A percentile compares a stretch with the other conserved stretches of the same genome.
These are phyloP conservation scores for Hypsizygus marmoreus DNA, from an alignment of 768 basidiomycete genomes.

Conservation along the genomic window DNA sequence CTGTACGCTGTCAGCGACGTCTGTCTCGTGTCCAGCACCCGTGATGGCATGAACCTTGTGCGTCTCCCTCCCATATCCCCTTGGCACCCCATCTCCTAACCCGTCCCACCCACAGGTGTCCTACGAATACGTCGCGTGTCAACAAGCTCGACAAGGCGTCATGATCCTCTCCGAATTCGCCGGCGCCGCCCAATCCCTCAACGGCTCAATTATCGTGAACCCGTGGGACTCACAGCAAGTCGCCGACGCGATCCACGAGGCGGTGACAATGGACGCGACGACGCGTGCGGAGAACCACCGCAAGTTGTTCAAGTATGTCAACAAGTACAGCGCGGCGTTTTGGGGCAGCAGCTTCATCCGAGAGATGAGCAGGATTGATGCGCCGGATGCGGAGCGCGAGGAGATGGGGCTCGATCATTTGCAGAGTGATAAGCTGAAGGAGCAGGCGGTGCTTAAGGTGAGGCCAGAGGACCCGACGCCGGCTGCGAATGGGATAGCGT, in stretches of 20 bases:
- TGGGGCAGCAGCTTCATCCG: slow-evolving; percentile 91
- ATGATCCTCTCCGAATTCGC: slow-evolving; percentile 99
- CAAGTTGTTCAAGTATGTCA: slow-evolving; percentile 96
- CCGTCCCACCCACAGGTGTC: slow-evolving; percentile 70
- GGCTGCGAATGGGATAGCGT: too few species aligned
- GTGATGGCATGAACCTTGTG: slow-evolving; percentile 99
- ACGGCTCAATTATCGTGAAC: slow-evolving; percentile 96
- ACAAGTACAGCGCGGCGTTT: slow-evolving; percentile 90
- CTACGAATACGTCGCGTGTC: slow-evolving; percentile 97
- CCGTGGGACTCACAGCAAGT: slow-evolving; percentile 99
- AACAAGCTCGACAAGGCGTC: slow-evolving; percentile 88
- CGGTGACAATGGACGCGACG: slow-evolving; percentile 84
- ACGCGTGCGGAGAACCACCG: slow-evolving; percentile 89
- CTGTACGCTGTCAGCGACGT: slow-evolving; percentile 96
- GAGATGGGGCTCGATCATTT: slow-evolving; percentile 27
- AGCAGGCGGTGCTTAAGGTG: background rate
- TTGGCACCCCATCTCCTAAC: slow-evolving; percentile 19
- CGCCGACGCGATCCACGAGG: slow-evolving; percentile 95
- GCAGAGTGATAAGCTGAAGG: background rate
- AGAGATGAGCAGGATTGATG: slow-evolving; percentile 72
- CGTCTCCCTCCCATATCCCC: slow-evolving; percentile 30
- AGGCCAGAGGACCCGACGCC: background rate
- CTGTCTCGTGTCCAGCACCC: slow-evolving; percentile 90
- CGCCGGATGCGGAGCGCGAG: slow-evolving; percentile 39
- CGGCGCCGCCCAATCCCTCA: slow-evolving; percentile 93